phyloP scores from a whole-genome alignment of 441 rosid species.

The Breynia disticha region DNA sequence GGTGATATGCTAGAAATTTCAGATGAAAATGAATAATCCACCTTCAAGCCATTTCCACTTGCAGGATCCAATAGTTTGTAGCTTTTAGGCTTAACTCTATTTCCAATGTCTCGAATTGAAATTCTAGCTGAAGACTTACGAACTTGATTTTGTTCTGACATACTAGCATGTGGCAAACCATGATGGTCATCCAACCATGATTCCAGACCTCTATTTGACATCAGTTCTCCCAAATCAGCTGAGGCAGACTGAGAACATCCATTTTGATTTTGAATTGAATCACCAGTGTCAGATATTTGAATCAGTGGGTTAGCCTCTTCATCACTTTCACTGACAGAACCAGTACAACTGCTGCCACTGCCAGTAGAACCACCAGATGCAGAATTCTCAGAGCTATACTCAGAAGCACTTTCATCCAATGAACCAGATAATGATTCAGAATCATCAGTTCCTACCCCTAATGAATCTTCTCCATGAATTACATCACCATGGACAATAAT shows the following conservation, averaged over 20 bases:
- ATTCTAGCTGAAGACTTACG: conserved; percentile 61
- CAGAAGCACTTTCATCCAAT: conserved; percentile 54
- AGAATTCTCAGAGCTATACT: conserved; percentile 55
- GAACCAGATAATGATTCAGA: conserved; percentile 46
- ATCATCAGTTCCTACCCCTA: conserved; percentile 34
- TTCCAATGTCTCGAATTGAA: conserved; percentile 63
- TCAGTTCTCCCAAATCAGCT: conserved; percentile 47
- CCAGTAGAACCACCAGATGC: conserved; percentile 33
- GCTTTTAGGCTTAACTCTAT: conserved; percentile 55
- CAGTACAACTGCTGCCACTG: conserved; percentile 30
- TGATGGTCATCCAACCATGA: conserved; percentile 87
- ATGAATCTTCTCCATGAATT: conserved; percentile 19
- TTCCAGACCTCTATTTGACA: conserved; percentile 60
- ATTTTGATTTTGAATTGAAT: conserved; percentile 27
- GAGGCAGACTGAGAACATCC: conserved; percentile 27
- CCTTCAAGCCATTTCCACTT: conserved; percentile 80
- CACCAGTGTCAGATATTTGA: conserved; percentile 53
- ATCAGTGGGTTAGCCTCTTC: conserved; percentile 52
- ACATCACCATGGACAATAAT: conserved; percentile 40
- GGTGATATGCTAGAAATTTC: conserved; percentile 57
- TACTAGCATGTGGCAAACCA: conserved; percentile 38
- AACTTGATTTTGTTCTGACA: conserved; percentile 32
- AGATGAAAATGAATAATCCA: conserved; percentile 70
- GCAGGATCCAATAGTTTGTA: conserved; percentile 66
- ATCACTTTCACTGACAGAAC: conserved; percentile 35